Evolutionary conservation across 192 early-diverging fungal species (phyloP).

Genomic region (Lunasporangiospora selenospora): DNA sequence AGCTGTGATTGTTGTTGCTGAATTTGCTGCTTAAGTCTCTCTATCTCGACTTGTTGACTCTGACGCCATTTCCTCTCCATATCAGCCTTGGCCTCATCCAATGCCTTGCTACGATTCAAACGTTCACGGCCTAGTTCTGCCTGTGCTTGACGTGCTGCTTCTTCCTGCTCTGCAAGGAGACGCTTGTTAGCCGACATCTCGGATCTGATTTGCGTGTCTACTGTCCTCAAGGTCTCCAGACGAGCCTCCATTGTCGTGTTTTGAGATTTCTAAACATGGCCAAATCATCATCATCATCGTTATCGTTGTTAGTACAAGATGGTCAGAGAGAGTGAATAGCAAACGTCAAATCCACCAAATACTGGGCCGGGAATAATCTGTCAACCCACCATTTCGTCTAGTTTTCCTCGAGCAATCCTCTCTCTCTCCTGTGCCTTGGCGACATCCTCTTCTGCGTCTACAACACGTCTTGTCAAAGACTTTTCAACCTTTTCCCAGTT

Average conservation of each 20-base stretch:
- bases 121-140: slow-evolving; percentile 29
- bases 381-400: slow-evolving; percentile 28
- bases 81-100: slow-evolving; percentile 39
- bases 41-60: slow-evolving; percentile 22
- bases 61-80: slow-evolving; percentile 26
- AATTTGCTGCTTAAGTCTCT: slow-evolving; percentile 30
- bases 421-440: slow-evolving; percentile 31
- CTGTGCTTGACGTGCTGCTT: slow-evolving; percentile 26
- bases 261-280: slow-evolving; percentile 26
- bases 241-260: slow-evolving; percentile 20
- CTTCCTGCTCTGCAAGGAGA: slow-evolving; percentile 25
- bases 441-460: slow-evolving; percentile 28
- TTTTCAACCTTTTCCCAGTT: slow-evolving; percentile 56
- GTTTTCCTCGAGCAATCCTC: slow-evolving; percentile 7
- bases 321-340: too few species aligned
- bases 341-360: too few species aligned
- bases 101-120: slow-evolving; percentile 16
- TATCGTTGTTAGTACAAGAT: too few species aligned
- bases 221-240: slow-evolving; percentile 24
- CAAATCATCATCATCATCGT: too few species aligned
- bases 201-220: slow-evolving; percentile 35
- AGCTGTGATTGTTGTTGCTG: slow-evolving; percentile 20
- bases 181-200: slow-evolving; percentile 21
- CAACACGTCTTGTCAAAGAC: slow-evolving; percentile 25
- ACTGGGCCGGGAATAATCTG: too few species aligned